Conservation (phyloP, 352 stramenopile genomes). For the Chrysophaeum taylorii region DNA sequence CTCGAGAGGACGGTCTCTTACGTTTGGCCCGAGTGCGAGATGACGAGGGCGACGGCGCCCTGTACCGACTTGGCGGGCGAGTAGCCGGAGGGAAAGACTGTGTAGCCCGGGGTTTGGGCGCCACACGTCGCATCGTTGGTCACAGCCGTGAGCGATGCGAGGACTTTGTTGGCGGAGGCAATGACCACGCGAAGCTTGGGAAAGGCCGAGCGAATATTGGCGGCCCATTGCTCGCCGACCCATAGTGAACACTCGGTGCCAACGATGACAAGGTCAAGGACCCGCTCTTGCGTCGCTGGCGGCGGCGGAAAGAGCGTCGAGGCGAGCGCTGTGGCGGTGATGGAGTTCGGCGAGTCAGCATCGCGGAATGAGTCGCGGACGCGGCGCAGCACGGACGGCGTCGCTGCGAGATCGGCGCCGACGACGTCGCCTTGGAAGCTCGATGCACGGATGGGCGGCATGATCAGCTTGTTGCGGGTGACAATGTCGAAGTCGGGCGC, state of each 20-base stretch:
- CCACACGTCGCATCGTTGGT: background rate
- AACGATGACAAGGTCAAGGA: conserved; percentile 24
- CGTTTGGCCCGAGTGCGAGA: conserved; percentile 32
- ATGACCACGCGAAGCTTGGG: conserved; percentile 22
- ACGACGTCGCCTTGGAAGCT: background rate
- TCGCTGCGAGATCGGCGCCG: background rate
- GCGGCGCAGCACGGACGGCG: background rate
- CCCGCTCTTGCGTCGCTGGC: background rate
- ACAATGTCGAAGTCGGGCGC: background rate
- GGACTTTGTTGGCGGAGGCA: conserved; percentile 25
- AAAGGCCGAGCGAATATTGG: conserved; percentile 26
- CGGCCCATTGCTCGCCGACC: conserved; percentile 31
- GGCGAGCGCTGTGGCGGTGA: background rate
- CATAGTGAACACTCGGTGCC: conserved; percentile 31
- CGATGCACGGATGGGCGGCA: background rate
- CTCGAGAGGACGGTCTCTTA: background rate
- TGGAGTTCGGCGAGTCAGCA: background rate
- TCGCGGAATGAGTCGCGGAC: background rate
- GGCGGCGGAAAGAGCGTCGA: background rate
- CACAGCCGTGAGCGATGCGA: background rate
- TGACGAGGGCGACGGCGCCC: conserved; percentile 15
- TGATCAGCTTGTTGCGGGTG: background rate
- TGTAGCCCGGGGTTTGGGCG: conserved; percentile 7
- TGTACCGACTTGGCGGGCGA: background rate
- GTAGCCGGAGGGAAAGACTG: background rate